Evolutionary conservation across 345 rosid genomes (phyloP), one percentile per base, ranked within the genome.

Genomic region (Mangifera indica): DNA sequence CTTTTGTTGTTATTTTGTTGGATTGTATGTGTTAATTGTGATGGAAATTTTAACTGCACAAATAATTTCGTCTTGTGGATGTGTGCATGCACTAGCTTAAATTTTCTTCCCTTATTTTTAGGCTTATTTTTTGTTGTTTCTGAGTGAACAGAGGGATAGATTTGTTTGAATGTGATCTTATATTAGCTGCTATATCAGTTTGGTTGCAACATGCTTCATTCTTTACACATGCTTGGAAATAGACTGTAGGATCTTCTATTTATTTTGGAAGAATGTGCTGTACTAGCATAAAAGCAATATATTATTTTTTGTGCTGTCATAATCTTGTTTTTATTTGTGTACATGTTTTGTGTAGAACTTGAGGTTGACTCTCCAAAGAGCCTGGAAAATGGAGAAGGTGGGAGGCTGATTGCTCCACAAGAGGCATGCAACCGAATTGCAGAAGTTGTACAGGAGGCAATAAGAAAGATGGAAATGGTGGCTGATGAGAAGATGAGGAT

Each of bases 401-500:
- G 90, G 52, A 84, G 95, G 61, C 77, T 83, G 74, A 84, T 93
- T 74, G 99, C 97, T 54, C 99, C 98, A 1, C 97, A 88, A 60
- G 98, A 96, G 71, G 98, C 99, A 48, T 91, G 99, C 84, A 91
- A 89, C 87, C 85, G 90, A 74, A 89, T 96, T 24, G 96, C 97
- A 57, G 98, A 93, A 25, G 97, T 93, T 76, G 98, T 93, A 46
- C 89, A 91, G 72, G 99, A 96, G 77, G 96, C 97, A 65, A 80
- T 96, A 70, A 85, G 86, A 85, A 96, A 96, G 81, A 91, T 93
- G 98, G 99, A 91, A 78, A 86, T 96, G 93, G 99, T 93, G 74
- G 90, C 97, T 2, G 97, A 96, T 72, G 99, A 93, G 84, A 93
- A 96, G 87, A 83, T 80, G 85, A 87, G 91, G 82, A 87, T 91